Conservation (phyloP, 1,284 basidiomycete genomes). For the Marasmius sp. region DNA sequence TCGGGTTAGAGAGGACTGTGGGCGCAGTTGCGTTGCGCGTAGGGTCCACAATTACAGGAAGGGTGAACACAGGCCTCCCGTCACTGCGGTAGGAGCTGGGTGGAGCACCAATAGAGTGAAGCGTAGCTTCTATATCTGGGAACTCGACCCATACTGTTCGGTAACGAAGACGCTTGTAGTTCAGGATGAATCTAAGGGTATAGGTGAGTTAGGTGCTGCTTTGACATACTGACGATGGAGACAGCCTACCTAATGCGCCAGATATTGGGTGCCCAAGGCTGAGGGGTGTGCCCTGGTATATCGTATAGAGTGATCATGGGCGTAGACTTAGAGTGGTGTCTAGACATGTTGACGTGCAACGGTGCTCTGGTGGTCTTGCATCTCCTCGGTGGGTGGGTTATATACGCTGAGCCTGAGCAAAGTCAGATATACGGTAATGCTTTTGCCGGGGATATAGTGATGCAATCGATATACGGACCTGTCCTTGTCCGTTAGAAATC, state of each 20-base stretch:
- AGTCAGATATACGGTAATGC: neutral
- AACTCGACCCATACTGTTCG: constrained; percentile 70
- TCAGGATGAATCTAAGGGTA: constrained; percentile 60
- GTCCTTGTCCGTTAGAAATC: neutral
- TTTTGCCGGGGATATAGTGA: neutral
- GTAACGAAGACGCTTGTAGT: constrained; percentile 69
- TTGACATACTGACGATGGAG: neutral
- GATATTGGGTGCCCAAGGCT: constrained; percentile 72
- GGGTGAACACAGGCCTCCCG: constrained; percentile 60
- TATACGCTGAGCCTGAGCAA: neutral
- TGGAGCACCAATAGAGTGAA: constrained; percentile 58
- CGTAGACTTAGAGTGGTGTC: constrained; percentile 1
- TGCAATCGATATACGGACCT: neutral
- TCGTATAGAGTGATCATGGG: constrained; percentile 62
- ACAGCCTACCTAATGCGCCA: constrained; percentile 49
- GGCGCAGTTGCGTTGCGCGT: constrained; percentile 36
- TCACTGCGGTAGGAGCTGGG: constrained; percentile 53
- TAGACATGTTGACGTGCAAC: constrained; percentile 2
- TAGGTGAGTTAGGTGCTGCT: constrained; percentile 3
- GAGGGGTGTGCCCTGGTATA: constrained; percentile 54
- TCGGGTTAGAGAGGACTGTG: constrained; percentile 54
- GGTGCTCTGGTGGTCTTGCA: neutral
- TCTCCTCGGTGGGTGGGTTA: neutral
- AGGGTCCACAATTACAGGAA: constrained; percentile 62
- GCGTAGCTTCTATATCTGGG: constrained; percentile 60